Evolutionary conservation across 805 yeast species (phyloP), one percentile per base, ranked within the genome.

Genomic region (Scheffersomyces amazonensis): DNA sequence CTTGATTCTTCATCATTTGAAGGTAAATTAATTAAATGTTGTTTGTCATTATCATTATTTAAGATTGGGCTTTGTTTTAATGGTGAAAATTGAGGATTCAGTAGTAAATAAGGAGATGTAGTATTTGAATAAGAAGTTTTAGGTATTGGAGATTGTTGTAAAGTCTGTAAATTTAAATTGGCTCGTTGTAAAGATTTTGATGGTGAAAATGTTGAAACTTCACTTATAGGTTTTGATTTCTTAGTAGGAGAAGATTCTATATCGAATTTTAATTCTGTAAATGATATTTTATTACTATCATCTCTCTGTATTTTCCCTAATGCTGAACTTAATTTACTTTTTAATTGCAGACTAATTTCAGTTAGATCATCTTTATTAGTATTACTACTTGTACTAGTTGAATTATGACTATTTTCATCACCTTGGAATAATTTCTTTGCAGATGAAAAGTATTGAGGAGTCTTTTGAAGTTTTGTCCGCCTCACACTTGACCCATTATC

Each of bases 401-500:
- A n/a, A n/a, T n/a, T n/a, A n/a, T n/a, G n/a, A 7, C 17, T 3
- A 23, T 41, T 43, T 13, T 39, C 40, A 10, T 62, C 68, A 15
- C 60, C 67, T 21, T 50, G 51, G 36, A 66, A 67, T 16, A 67
- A 52, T 35, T 60, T 59, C 36, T 55, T 60, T 4, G 70, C 73
- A 2, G 69, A 62, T 22, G 66, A 59, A 43, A 68, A 66, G 43
- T 49, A 69, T 47, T 60, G 67, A 4, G 73, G 71, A 13, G 71
- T 64, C 35, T 61, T 62, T 44, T 59, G 60, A 22, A 64, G 46
- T 42, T 66, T 65, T 21, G 44, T 34, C 15, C 48, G 48, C 2
- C 54, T 50, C n/a, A n/a, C n/a, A 2, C 51, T 49, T 7, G 35
- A 42, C 15, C 34, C 44, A 20, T 51, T 53, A 8, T 55, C 62